phyloP scores from a whole-genome alignment of 202 grass and related monocot species.

The Dendrocalamus latiflorus region DNA sequence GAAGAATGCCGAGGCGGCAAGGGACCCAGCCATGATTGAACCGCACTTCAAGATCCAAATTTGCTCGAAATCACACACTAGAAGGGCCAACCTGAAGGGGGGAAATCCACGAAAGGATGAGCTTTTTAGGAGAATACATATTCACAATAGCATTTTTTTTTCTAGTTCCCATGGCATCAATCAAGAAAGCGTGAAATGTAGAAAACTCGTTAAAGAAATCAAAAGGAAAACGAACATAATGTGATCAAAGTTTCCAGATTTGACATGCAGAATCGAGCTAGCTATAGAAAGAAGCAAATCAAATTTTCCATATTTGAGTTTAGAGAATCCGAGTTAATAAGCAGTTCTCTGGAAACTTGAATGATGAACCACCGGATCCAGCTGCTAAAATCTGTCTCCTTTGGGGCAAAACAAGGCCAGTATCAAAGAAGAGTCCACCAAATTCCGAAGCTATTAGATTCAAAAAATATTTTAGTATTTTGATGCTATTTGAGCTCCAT shows the following conservation, averaged over 20 bases:
- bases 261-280: neutral
- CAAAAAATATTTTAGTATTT: too few relatives aligned
- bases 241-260: neutral
- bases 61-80: neutral
- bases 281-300: neutral
- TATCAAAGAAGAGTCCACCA: neutral
- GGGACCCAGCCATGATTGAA: constrained; percentile 52
- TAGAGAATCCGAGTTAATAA: neutral
- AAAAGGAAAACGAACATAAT: neutral
- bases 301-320: neutral
- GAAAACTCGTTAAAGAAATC: neutral
- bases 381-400: neutral
- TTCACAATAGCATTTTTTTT: neutral
- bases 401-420: neutral
- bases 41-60: constrained; percentile 1
- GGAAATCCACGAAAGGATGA: neutral
- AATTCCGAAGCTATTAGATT: neutral
- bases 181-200: neutral
- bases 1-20: constrained; percentile 57
- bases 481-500: neutral
- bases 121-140: neutral
- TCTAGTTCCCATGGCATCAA: neutral
- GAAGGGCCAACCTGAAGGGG: constrained; percentile 22
- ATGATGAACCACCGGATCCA: constrained; percentile 7
- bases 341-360: neutral